phyloP scores from a whole-genome alignment of 768 basidiomycete genomes.

The Lactarius quietus region DNA sequence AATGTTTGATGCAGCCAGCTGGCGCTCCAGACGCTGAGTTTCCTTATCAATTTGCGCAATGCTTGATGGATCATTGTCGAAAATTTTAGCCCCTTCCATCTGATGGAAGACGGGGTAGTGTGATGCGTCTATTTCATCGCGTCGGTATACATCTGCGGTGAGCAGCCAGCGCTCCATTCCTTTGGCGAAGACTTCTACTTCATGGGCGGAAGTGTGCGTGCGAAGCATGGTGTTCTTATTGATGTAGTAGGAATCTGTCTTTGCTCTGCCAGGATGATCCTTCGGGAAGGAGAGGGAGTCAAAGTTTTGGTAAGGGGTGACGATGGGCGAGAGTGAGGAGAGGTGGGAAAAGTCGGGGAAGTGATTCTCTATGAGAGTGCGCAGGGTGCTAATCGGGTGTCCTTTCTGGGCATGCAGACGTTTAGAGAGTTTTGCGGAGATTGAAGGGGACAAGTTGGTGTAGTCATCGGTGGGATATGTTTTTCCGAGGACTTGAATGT shows the following conservation, averaged over 20 bases:
- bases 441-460: conserved; percentile 84
- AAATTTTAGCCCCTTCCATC: conserved; percentile 90
- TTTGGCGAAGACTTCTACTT: conserved; percentile 81
- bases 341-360: conserved; percentile 71
- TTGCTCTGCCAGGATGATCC: conserved; percentile 89
- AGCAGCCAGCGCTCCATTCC: conserved; percentile 84
- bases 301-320: conserved; percentile 89
- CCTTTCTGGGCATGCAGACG: conserved; percentile 69
- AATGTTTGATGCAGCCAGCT: conserved; percentile 71
- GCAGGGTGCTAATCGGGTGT: conserved; percentile 87
- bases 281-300: conserved; percentile 92
- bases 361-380: conserved; percentile 78
- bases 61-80: conserved; percentile 53
- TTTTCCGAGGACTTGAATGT: conserved; percentile 54
- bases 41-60: conserved; percentile 66
- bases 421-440: conserved; percentile 74
- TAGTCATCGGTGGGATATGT: conserved; percentile 70
- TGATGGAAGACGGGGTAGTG: conserved; percentile 99
- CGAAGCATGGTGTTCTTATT: conserved; percentile 89
- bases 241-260: conserved; percentile 94
- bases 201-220: conserved; percentile 98
- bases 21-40: conserved; percentile 56
- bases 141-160: conserved; percentile 94
- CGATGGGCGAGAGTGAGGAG: conserved; percentile 80
- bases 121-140: conserved; percentile 95